Conservation (phyloP, 805 yeast species). For the Sugiyamaella floridensis region DNA sequence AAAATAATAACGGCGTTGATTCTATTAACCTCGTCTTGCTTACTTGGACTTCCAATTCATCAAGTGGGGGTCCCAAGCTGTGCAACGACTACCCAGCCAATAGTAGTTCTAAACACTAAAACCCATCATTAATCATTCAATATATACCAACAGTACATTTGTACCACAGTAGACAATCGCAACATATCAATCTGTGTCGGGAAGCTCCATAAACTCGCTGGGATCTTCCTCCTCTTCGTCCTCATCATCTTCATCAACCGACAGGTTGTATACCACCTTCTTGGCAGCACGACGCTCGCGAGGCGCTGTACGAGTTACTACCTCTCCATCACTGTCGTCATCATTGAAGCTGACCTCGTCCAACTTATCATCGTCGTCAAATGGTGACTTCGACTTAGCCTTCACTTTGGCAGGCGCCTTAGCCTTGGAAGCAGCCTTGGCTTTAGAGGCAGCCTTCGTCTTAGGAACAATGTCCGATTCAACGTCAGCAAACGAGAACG, state of each 20-base stretch:
- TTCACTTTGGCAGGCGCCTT: slow-evolving; percentile 26
- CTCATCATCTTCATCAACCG: neutral
- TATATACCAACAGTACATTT: neutral
- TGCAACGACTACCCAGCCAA: too few relatives aligned
- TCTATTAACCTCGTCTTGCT: too few relatives aligned
- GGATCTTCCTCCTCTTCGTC: slow-evolving; percentile 6
- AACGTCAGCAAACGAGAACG: slow-evolving; percentile 5
- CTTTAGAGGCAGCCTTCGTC: slow-evolving; percentile 4
- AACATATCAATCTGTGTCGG: neutral
- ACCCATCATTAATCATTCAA: neutral
- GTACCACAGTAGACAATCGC: neutral
- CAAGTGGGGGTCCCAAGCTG: too few relatives aligned
- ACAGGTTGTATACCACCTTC: neutral
- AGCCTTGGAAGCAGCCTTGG: slow-evolving; percentile 16
- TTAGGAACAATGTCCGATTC: neutral
- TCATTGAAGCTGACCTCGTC: slow-evolving; percentile 6
- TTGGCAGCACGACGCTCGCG: neutral
- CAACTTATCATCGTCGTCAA: slow-evolving; percentile 12
- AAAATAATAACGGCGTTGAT: too few relatives aligned
- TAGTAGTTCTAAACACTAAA: neutral
- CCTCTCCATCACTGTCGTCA: slow-evolving; percentile 1
- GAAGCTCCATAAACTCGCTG: neutral
- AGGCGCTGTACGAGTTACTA: neutral
- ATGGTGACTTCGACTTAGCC: slow-evolving; percentile 11
- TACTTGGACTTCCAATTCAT: too few relatives aligned